These are phyloP conservation scores for Delonix regia DNA, from an alignment of 306 rosid genomes.

Conservation along the genomic window DNA sequence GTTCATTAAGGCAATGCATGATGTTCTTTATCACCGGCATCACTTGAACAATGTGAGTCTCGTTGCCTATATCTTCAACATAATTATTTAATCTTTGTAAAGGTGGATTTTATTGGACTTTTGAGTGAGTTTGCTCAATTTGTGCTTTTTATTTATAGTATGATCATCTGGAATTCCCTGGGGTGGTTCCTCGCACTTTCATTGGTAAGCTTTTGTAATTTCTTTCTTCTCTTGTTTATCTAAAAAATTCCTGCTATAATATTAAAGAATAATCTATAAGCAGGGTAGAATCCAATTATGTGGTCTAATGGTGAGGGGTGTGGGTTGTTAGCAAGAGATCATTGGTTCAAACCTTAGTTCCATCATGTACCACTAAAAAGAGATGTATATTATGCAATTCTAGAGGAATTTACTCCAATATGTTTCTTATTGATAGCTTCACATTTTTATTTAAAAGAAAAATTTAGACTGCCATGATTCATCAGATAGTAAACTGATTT, in stretches of 20 bases:
- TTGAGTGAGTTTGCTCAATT: conserved; percentile 19
- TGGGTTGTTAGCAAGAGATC: neutral
- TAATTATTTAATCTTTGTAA: conserved; percentile 13
- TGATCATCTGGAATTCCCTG: conserved; percentile 94
- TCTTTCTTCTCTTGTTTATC: neutral
- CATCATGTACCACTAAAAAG: neutral
- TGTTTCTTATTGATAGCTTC: conserved; percentile 7
- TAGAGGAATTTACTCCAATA: neutral
- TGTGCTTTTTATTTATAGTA: conserved; percentile 50
- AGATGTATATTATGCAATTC: neutral
- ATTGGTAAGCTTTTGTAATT: conserved; percentile 57
- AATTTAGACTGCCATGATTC: neutral
- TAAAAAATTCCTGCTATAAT: neutral
- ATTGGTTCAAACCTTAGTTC: neutral
- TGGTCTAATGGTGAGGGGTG: neutral
- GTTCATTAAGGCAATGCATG: conserved; percentile 76
- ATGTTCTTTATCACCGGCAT: conserved; percentile 70
- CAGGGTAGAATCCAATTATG: neutral
- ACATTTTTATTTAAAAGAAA: neutral
- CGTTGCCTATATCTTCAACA: neutral
- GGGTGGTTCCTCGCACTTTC: conserved; percentile 92
- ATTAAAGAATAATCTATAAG: neutral
- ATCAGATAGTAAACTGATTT: neutral
- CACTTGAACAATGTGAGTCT: conserved; percentile 65
- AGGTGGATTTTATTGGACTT: conserved; percentile 14